Evolutionary conservation across 192 early-diverging fungal species (phyloP).

Genomic region (Ambispora gerdemannii): DNA sequence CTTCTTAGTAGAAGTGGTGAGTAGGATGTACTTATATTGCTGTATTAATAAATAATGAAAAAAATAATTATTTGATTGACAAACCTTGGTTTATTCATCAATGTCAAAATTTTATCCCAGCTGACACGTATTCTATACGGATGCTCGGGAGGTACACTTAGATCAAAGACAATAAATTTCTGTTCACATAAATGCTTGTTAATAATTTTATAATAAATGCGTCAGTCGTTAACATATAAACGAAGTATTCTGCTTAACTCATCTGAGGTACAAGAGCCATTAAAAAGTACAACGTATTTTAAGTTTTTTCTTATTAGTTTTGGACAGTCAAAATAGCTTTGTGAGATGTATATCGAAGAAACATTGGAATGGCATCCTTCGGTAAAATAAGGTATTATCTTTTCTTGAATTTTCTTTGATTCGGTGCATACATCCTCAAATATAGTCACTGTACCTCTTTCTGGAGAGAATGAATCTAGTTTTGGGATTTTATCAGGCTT

Average conservation of each 20-base stretch:
- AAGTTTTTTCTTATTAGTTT: constrained; percentile 8
- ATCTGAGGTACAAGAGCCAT: background rate
- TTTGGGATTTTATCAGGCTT: constrained; percentile 26
- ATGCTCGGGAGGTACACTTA: constrained; percentile 16
- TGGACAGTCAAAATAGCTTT: constrained; percentile 18
- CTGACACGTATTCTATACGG: background rate
- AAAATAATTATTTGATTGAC: no score
- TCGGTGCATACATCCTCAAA: constrained; percentile 23
- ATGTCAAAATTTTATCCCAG: no score
- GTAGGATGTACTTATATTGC: no score
- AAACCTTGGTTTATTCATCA: no score
- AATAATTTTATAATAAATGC: constrained; percentile 2
- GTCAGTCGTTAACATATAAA: constrained; percentile 10
- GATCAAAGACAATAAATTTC: constrained; percentile 7
- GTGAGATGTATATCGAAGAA: constrained; percentile 1
- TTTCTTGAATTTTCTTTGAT: constrained; percentile 25
- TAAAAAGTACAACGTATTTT: constrained; percentile 22
- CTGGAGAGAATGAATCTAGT: constrained; percentile 13
- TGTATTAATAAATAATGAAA: no score
- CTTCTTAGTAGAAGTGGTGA: no score
- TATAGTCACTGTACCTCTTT: constrained; percentile 20
- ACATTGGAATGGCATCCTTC: constrained; percentile 17
- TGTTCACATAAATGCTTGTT: constrained; percentile 7
- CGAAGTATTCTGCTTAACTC: constrained; percentile 18
- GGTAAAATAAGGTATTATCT: constrained; percentile 12